Conservation (phyloP, 805 yeast species). For the Ogataea trehalophila region DNA sequence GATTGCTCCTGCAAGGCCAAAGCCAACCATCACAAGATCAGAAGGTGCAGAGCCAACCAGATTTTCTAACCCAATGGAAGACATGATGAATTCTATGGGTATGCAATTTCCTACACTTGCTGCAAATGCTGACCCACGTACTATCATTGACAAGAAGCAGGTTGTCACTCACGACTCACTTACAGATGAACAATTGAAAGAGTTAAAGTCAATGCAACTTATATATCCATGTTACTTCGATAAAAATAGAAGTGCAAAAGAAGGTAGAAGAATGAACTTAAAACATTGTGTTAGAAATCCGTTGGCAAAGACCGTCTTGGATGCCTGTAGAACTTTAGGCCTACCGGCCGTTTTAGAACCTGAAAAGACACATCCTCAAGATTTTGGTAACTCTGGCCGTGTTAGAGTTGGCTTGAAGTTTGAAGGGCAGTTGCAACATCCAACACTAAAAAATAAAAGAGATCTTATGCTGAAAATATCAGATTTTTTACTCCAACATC, state of each 20-base stretch:
- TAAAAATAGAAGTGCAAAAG: slow-evolving; percentile 59
- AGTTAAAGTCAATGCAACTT: slow-evolving; percentile 64
- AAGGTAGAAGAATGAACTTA: slow-evolving; percentile 77
- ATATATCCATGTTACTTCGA: slow-evolving; percentile 94
- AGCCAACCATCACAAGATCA: slow-evolving; percentile 56
- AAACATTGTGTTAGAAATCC: slow-evolving; percentile 82
- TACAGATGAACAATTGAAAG: slow-evolving; percentile 53
- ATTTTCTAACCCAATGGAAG: slow-evolving; percentile 20
- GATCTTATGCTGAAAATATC: slow-evolving; percentile 58
- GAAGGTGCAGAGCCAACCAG: slow-evolving; percentile 39
- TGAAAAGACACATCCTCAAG: slow-evolving; percentile 90
- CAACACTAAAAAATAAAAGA: slow-evolving; percentile 50
- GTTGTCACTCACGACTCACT: slow-evolving; percentile 25
- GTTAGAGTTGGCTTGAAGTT: slow-evolving; percentile 66
- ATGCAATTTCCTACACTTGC: slow-evolving; percentile 30
- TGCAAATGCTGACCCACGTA: slow-evolving; percentile 4
- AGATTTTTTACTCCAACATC: slow-evolving; percentile 56
- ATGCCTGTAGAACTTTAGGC: slow-evolving; percentile 46
- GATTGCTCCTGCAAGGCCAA: slow-evolving; percentile 59
- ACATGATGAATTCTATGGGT: slow-evolving; percentile 25
- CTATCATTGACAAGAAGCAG: slow-evolving; percentile 11
- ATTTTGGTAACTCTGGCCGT: slow-evolving; percentile 97
- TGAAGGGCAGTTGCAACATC: slow-evolving; percentile 38
- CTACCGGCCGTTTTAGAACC: slow-evolving; percentile 54
- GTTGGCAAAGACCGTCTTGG: slow-evolving; percentile 73